Percentiles rank a stretch among this genome's conserved stretches.
phyloP scores from a whole-genome alignment of 495 filamentous ascomycete genomes.

The Terfezia claveryi region DNA sequence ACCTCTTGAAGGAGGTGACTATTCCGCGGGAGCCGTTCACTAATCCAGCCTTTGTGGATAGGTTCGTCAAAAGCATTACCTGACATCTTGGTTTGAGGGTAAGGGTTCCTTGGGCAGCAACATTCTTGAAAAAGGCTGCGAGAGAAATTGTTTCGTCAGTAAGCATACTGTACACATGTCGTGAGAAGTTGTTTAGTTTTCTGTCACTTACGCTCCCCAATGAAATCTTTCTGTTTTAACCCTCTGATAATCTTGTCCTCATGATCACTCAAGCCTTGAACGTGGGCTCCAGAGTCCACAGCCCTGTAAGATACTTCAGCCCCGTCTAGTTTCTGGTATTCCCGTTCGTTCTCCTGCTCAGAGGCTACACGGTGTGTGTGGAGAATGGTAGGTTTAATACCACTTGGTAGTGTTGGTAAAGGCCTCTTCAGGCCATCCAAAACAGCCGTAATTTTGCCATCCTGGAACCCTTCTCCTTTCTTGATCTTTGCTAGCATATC shows the following conservation, averaged over 20 bases:
- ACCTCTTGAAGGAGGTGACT: constrained; percentile 23
- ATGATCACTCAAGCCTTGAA: no score
- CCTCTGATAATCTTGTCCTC: no score
- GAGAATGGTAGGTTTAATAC: constrained; percentile 13
- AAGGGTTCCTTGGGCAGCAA: background rate
- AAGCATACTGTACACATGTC: no score
- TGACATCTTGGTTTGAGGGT: constrained; percentile 17
- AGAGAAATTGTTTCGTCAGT: no score
- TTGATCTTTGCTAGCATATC: constrained; percentile 10
- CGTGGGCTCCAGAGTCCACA: constrained; percentile 4
- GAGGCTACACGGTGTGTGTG: constrained; percentile 7
- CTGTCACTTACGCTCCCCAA: no score
- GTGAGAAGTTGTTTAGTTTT: no score
- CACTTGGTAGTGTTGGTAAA: background rate
- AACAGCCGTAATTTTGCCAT: background rate
- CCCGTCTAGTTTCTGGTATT: constrained; percentile 5
- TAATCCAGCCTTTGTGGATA: constrained; percentile 19
- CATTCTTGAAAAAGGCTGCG: no score
- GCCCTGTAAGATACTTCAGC: constrained; percentile 1
- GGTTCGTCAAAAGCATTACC: constrained; percentile 28
- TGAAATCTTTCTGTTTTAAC: no score
- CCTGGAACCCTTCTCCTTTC: background rate
- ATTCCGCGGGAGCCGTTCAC: constrained; percentile 32
- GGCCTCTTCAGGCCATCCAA: background rate
- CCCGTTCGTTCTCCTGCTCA: constrained; percentile 5